Evolutionary conservation across 2,329 filamentous ascomycete species (phyloP).

Genomic region (Fusarium acutatum): DNA sequence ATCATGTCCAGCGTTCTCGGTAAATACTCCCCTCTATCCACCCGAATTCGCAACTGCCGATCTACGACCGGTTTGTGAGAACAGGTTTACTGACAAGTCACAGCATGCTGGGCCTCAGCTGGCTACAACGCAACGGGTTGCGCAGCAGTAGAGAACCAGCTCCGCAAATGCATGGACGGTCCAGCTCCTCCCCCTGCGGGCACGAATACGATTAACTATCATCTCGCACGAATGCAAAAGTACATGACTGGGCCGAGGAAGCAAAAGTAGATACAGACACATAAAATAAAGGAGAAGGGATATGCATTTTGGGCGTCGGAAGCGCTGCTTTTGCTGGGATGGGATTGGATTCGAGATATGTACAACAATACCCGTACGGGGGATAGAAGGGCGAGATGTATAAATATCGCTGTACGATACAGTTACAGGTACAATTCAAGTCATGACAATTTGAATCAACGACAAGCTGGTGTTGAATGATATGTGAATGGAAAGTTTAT

Average conservation of each 20-base stretch:
- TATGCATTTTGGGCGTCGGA: slow-evolving; percentile 35
- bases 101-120: slow-evolving; percentile 86
- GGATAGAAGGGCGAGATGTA: slow-evolving; percentile 27
- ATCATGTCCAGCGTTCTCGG: slow-evolving; percentile 67
- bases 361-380: slow-evolving; percentile 32
- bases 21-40: no score
- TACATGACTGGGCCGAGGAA: slow-evolving; percentile 64
- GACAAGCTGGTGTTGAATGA: rapidly evolving
- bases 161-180: slow-evolving; percentile 81
- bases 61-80: no score
- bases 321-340: slow-evolving; percentile 35
- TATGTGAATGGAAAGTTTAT: neutral
- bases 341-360: slow-evolving; percentile 9
- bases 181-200: slow-evolving; percentile 60
- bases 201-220: slow-evolving; percentile 90
- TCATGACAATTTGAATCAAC: slow-evolving; percentile 17
- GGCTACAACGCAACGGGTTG: slow-evolving; percentile 72
- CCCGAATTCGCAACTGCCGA: no score
- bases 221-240: slow-evolving; percentile 80
- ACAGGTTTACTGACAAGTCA: neutral
- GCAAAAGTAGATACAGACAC: slow-evolving; percentile 38
- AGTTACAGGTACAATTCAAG: slow-evolving; percentile 25
- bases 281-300: neutral
- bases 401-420: slow-evolving; percentile 42
- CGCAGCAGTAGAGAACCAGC: slow-evolving; percentile 65